Evolutionary conservation across 257 asterid species (phyloP).

Genomic region (Petunia secreta): DNA sequence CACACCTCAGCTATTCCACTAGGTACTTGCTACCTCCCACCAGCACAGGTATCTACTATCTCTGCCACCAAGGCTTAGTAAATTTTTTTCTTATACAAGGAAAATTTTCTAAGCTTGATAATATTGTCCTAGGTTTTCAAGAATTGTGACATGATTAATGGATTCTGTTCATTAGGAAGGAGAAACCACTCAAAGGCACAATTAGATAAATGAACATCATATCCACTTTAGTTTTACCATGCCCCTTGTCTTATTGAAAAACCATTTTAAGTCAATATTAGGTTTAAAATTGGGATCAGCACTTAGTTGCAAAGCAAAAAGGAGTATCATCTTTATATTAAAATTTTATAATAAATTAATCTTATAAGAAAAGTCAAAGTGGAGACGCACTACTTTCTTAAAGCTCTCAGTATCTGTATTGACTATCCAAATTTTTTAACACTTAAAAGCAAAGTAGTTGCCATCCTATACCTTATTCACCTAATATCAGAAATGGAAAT

Average conservation of each 20-base stretch:
- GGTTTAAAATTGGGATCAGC: background rate
- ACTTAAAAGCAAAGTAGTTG: constrained; percentile 5
- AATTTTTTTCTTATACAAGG: too few relatives aligned
- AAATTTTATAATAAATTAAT: background rate
- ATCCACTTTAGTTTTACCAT: constrained; percentile 12
- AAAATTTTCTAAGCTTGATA: too few relatives aligned
- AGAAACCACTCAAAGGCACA: constrained; percentile 21
- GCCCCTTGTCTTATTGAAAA: constrained; percentile 5
- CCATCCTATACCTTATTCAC: constrained; percentile 1
- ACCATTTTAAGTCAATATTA: background rate
- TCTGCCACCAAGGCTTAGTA: too few relatives aligned
- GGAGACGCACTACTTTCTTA: background rate
- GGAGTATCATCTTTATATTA: background rate
- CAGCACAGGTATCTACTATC: too few relatives aligned
- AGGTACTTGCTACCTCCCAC: too few relatives aligned
- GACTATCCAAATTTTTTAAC: background rate
- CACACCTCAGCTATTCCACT: too few relatives aligned
- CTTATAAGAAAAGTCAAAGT: too few relatives aligned
- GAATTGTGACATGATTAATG: background rate
- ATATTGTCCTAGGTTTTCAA: background rate
- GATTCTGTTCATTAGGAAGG: background rate
- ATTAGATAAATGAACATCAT: constrained; percentile 4
- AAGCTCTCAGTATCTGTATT: constrained; percentile 11
- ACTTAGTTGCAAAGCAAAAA: background rate
- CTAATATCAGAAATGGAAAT: background rate